A percentile compares a stretch with the other conserved stretches of the same genome.
Conservation (phyloP, 1,284 basidiomycete genomes). For the Sphagnurus paluster region DNA sequence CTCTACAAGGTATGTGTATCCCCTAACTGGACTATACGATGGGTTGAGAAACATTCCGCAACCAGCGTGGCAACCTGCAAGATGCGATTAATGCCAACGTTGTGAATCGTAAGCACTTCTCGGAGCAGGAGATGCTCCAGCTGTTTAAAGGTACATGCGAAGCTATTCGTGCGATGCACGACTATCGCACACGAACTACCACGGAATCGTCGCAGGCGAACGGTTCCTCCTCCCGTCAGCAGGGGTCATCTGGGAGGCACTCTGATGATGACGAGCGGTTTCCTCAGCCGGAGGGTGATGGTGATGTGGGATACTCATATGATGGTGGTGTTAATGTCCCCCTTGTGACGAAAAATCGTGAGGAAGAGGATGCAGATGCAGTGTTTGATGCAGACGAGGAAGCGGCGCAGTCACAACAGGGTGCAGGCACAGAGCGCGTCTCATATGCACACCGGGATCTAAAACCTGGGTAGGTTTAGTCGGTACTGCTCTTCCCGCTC, state of each 20-base stretch:
- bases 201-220: slow-evolving; percentile 27
- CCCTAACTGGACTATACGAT: slow-evolving; percentile 15
- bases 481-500: slow-evolving; percentile 2
- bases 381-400: slow-evolving; percentile 83
- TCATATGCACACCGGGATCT: slow-evolving; percentile 97
- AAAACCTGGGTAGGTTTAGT: slow-evolving; percentile 81
- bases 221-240: slow-evolving; percentile 24
- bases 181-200: slow-evolving; percentile 57
- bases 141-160: slow-evolving; percentile 94
- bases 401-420: slow-evolving; percentile 36
- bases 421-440: slow-evolving; percentile 52
- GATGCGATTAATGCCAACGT: slow-evolving; percentile 90
- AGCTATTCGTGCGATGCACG: slow-evolving; percentile 93
- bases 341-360: slow-evolving; percentile 49
- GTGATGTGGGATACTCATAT: slow-evolving; percentile 71
- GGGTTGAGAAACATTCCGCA: too few relatives aligned
- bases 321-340: slow-evolving; percentile 47
- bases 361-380: slow-evolving; percentile 54
- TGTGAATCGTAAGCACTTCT: slow-evolving; percentile 81
- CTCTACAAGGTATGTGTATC: slow-evolving; percentile 66
- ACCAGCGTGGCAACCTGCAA: slow-evolving; percentile 88
- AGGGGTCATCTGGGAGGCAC: slow-evolving; percentile 26
- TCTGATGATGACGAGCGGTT: slow-evolving; percentile 64
- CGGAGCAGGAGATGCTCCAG: slow-evolving; percentile 86
- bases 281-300: slow-evolving; percentile 71